Evolutionary conservation across 805 yeast genomes (phyloP), one percentile per base, ranked within the genome.

Genomic region (Cyberlindnera maclurae): DNA sequence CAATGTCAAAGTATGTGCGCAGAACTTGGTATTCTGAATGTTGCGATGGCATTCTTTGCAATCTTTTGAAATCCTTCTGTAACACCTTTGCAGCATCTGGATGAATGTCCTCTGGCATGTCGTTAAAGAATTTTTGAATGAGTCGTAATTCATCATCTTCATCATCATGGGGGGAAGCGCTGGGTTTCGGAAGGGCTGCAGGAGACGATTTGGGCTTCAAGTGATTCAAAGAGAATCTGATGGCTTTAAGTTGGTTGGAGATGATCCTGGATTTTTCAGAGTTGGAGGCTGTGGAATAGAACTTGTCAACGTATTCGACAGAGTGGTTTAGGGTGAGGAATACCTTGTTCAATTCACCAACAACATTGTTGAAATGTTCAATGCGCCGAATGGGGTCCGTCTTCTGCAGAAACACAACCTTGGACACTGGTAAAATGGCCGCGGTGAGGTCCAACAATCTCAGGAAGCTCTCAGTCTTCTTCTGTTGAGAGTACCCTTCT

Each of bases 11-110:
- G 56, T 80, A 81, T 34, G 76, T 75, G 39, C 80, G 57, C 32
- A 80, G 59, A 1, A 78, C 81, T 52, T 81, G 84, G 51, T 72
- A 77, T 41, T 81, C 88, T 0, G 78, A 71, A 27, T 71, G 75
- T 33, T 70, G 67, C n/a, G 73, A 71, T 17, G 57, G 50, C 61
- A 80, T 70, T 34, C 70, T 65, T 39, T 64, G 65, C 40, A 80
- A 62, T 20, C 85, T 58, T 45, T 71, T 73, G 52, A 59, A 78
- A 48, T 80, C 88, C 41, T 69, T 70, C 10, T 40, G 37, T 1
- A 72, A 39, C 20, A 69, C 43, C 36, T 62, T 61, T 24, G 56
- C 57, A 8, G 73, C 75, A 47, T 71, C 76, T 15, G 56, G 57
- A 15, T 66, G 47, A 10, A 71, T 59, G 15, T 50, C 47, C 12